phyloP scores from a whole-genome alignment of 176 grass and related monocot species.

The Luzula sylvatica region DNA sequence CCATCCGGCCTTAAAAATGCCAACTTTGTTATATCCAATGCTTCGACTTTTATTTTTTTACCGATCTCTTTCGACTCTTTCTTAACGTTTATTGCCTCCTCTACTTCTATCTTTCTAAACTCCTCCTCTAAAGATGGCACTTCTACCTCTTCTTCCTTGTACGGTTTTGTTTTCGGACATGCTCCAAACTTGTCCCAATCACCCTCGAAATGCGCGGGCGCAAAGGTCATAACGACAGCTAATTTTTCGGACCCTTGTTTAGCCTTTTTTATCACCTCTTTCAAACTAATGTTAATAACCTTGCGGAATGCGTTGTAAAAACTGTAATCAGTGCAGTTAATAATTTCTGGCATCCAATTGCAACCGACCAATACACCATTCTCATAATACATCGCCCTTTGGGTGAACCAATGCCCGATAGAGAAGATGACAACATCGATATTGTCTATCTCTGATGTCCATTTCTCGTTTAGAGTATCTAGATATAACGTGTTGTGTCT shows the following conservation, averaged over 20 bases:
- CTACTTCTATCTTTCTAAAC: slow-evolving; percentile 28
- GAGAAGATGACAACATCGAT: slow-evolving; percentile 52
- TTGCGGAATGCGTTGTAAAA: slow-evolving; percentile 21
- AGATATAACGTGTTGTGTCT: slow-evolving; percentile 40
- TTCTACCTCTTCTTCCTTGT: slow-evolving; percentile 34
- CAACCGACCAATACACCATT: slow-evolving; percentile 26
- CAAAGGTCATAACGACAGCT: slow-evolving; percentile 54
- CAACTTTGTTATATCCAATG: slow-evolving; percentile 45
- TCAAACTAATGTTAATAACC: slow-evolving; percentile 29
- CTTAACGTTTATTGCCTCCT: slow-evolving; percentile 30
- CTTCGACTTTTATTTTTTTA: slow-evolving; percentile 16
- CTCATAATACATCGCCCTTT: slow-evolving; percentile 36
- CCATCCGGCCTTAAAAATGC: slow-evolving; percentile 44
- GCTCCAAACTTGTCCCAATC: slow-evolving; percentile 50
- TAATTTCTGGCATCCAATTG: slow-evolving; percentile 28
- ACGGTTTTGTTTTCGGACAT: slow-evolving; percentile 45
- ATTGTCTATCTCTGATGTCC: slow-evolving; percentile 20
- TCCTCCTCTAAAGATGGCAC: slow-evolving; percentile 32
- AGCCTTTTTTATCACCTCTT: slow-evolving; percentile 20
- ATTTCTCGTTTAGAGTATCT: slow-evolving; percentile 42
- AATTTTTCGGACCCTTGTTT: slow-evolving; percentile 16
- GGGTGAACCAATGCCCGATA: slow-evolving; percentile 38
- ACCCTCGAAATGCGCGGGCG: slow-evolving; percentile 69
- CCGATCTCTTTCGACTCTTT: not conserved
- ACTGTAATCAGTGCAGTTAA: slow-evolving; percentile 32